These are phyloP conservation scores for Musa schizocarpa DNA, from an alignment of 176 grass and related monocot species.

Conservation along the genomic window DNA sequence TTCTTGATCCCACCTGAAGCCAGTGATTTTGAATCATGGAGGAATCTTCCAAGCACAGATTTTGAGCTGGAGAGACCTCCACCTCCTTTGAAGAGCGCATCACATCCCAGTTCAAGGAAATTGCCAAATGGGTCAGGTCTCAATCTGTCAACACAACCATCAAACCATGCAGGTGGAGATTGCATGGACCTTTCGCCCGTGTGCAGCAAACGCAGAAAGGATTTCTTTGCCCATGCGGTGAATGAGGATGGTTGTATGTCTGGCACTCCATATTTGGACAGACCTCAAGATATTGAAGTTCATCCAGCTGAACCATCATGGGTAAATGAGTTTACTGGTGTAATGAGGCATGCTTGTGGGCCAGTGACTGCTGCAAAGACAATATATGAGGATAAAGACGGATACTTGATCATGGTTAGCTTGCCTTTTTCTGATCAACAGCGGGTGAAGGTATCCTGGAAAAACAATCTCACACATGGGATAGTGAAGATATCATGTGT, in stretches of 20 bases:
- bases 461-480: constrained; percentile 50
- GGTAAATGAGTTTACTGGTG: constrained; percentile 12
- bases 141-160: constrained; percentile 47
- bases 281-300: constrained; percentile 48
- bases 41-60: constrained; percentile 59
- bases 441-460: constrained; percentile 62
- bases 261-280: constrained; percentile 50
- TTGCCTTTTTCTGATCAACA: constrained; percentile 49
- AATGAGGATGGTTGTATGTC: constrained; percentile 46
- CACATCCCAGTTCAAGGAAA: constrained; percentile 38
- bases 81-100: constrained; percentile 24
- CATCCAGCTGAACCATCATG: constrained; percentile 17
- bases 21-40: constrained; percentile 58
- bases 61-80: constrained; percentile 64
- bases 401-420: not conserved
- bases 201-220: constrained; percentile 45
- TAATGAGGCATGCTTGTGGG: constrained; percentile 48
- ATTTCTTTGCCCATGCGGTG: constrained; percentile 29
- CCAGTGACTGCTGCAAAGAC: constrained; percentile 70
- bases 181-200: constrained; percentile 54
- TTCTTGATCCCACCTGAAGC: constrained; percentile 53
- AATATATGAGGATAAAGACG: constrained; percentile 20
- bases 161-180: constrained; percentile 32
- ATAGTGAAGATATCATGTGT: constrained; percentile 67
- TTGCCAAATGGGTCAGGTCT: constrained; percentile 49